These are phyloP conservation scores for Chalara sp. DNA, from an alignment of 2,329 filamentous ascomycete species.

Conservation along the genomic window DNA sequence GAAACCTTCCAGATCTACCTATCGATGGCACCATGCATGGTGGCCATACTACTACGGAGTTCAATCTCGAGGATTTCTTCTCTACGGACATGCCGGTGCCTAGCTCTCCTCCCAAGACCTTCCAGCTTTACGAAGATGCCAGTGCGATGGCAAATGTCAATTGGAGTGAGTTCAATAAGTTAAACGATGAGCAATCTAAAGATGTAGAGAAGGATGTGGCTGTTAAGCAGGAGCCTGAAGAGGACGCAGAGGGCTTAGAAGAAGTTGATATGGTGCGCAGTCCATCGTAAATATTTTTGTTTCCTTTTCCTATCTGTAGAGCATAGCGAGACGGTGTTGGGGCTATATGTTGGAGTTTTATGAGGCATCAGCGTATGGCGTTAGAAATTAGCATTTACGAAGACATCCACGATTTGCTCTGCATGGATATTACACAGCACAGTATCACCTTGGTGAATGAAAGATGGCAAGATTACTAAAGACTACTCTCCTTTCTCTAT, in stretches of 20 bases:
- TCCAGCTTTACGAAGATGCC: slow-evolving; percentile 26
- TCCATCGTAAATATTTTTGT: too few relatives aligned
- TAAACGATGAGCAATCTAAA: slow-evolving; percentile 5
- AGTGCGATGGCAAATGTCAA: slow-evolving; percentile 17
- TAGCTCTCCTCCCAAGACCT: slow-evolving; percentile 35
- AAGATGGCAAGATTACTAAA: too few relatives aligned
- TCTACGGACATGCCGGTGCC: slow-evolving; percentile 38
- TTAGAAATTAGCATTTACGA: too few relatives aligned
- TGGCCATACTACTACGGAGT: slow-evolving; percentile 14
- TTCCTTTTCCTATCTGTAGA: too few relatives aligned
- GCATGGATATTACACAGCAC: too few relatives aligned
- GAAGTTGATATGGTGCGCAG: not conserved
- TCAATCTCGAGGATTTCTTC: slow-evolving; percentile 34
- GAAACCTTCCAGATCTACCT: slow-evolving; percentile 26
- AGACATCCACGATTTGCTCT: too few relatives aligned
- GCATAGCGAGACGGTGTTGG: too few relatives aligned
- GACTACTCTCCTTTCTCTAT: too few relatives aligned
- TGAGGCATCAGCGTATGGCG: too few relatives aligned
- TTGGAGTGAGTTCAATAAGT: slow-evolving; percentile 21
- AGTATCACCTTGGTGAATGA: too few relatives aligned
- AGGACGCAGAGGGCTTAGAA: slow-evolving; percentile 5
- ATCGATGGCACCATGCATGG: slow-evolving; percentile 1
- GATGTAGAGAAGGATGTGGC: slow-evolving; percentile 1
- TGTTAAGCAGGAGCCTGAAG: slow-evolving; percentile 17
- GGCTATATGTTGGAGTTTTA: too few relatives aligned